Evolutionary conservation across 2,329 filamentous ascomycete genomes (phyloP).

Genomic region (Claviceps sp.): DNA sequence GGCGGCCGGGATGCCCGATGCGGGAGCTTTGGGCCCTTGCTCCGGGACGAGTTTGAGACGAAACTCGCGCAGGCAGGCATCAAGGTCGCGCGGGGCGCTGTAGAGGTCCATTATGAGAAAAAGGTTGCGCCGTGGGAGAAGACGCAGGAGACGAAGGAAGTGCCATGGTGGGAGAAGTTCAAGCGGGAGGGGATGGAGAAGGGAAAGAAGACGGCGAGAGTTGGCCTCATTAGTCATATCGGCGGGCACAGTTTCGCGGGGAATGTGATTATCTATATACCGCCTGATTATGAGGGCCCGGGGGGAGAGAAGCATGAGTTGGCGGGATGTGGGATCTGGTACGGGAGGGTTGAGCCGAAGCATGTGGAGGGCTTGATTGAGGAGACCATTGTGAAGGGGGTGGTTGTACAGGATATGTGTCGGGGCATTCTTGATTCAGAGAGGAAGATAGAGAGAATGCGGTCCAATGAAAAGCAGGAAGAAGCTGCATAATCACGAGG

Average conservation of each 20-base stretch:
- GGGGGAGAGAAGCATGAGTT: slow-evolving; percentile 40
- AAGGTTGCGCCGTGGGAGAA: slow-evolving; percentile 2
- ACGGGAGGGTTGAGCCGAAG: slow-evolving; percentile 61
- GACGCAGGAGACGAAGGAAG: slow-evolving; percentile 10
- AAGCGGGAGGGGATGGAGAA: slow-evolving; percentile 9
- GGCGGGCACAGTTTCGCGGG: slow-evolving; percentile 79
- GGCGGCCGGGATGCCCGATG: slow-evolving; percentile 70
- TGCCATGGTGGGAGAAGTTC: background rate
- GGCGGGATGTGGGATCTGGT: slow-evolving; percentile 66
- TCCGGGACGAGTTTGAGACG: slow-evolving; percentile 56
- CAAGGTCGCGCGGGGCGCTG: slow-evolving; percentile 32
- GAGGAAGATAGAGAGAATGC: slow-evolving; percentile 37
- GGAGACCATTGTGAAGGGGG: slow-evolving; percentile 55
- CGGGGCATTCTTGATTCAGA: slow-evolving; percentile 51
- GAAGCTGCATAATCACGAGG: too few relatives aligned
- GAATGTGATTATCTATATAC: slow-evolving; percentile 71
- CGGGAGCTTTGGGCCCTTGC: slow-evolving; percentile 62
- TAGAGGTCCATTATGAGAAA: slow-evolving; percentile 16
- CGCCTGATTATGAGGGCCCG: slow-evolving; percentile 32
- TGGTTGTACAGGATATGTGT: slow-evolving; percentile 57
- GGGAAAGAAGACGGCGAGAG: slow-evolving; percentile 32
- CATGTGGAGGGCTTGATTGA: slow-evolving; percentile 64
- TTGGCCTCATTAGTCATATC: slow-evolving; percentile 65
- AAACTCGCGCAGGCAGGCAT: slow-evolving; percentile 39
- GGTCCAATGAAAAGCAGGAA: slow-evolving; percentile 1